These are phyloP conservation scores for Suillus ampliporus DNA, from an alignment of 768 basidiomycete species.

Conservation along the genomic window DNA sequence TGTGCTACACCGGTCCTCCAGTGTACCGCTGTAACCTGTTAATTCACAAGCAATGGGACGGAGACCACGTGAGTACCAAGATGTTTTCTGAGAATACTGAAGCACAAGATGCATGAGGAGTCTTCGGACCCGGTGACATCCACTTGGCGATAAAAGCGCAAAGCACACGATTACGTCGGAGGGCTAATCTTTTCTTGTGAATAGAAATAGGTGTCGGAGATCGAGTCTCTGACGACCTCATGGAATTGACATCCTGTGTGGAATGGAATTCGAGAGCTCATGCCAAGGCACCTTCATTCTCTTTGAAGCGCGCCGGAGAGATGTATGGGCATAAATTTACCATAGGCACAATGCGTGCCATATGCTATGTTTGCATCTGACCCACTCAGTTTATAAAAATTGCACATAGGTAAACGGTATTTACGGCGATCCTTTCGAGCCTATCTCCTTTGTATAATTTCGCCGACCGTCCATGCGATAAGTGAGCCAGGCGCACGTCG, in stretches of 20 bases:
- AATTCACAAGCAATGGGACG: background rate
- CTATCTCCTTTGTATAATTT: background rate
- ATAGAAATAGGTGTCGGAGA: background rate
- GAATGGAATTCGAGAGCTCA: background rate
- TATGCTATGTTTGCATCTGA: background rate
- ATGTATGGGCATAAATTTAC: background rate
- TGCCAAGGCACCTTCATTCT: background rate
- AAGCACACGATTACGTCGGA: background rate
- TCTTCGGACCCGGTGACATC: background rate
- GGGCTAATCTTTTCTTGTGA: background rate
- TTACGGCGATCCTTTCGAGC: background rate
- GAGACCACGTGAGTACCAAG: background rate
- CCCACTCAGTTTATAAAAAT: background rate
- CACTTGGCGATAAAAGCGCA: background rate
- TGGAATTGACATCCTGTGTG: background rate
- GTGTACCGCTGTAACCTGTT: background rate
- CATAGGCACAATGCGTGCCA: background rate
- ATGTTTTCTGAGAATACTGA: background rate
- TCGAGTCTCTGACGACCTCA: slow-evolving; percentile 1
- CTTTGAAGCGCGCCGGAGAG: background rate
- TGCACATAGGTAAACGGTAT: background rate
- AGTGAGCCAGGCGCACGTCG: background rate
- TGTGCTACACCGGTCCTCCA: background rate
- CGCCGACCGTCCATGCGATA: background rate
- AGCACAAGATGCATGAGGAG: background rate